phyloP scores from a whole-genome alignment of 139 green algal genomes.

The Zygnema cylindricum region DNA sequence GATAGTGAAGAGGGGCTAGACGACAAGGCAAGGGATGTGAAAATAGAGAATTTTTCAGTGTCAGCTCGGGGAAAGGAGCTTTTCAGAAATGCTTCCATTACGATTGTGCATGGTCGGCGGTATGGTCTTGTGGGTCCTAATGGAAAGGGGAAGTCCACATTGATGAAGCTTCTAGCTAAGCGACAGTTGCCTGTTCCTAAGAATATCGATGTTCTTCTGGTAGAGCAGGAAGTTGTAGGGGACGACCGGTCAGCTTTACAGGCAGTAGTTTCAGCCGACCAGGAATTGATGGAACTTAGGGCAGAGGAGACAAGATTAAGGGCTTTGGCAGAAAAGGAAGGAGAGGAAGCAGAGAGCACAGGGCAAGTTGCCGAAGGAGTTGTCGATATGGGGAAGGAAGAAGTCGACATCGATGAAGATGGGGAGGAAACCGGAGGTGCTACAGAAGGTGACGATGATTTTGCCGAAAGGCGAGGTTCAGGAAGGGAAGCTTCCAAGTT shows the following conservation, averaged over 20 bases:
- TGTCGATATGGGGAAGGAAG: not conserved
- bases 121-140: constrained; percentile 89
- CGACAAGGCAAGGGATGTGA: constrained; percentile 85
- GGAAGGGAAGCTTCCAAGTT: not conserved
- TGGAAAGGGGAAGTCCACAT: constrained; percentile 95
- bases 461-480: not conserved
- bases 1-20: constrained; percentile 74
- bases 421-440: constrained; percentile 36
- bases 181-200: constrained; percentile 90
- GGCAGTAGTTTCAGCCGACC: constrained; percentile 92
- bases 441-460: not conserved
- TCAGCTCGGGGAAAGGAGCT: constrained; percentile 96
- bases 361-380: not conserved
- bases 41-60: constrained; percentile 95
- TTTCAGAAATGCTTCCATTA: constrained; percentile 89
- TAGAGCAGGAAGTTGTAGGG: constrained; percentile 96
- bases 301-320: constrained; percentile 83
- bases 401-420: no score
- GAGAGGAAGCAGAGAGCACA: constrained; percentile 13
- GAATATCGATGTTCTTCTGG: constrained; percentile 95
- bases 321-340: constrained; percentile 29
- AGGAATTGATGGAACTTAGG: constrained; percentile 90
- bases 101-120: constrained; percentile 83
- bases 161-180: constrained; percentile 92
- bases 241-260: constrained; percentile 68